Percentiles rank a stretch among this genome's conserved stretches.
Conservation (phyloP, 805 yeast genomes). For the Teunomyces atbi region DNA sequence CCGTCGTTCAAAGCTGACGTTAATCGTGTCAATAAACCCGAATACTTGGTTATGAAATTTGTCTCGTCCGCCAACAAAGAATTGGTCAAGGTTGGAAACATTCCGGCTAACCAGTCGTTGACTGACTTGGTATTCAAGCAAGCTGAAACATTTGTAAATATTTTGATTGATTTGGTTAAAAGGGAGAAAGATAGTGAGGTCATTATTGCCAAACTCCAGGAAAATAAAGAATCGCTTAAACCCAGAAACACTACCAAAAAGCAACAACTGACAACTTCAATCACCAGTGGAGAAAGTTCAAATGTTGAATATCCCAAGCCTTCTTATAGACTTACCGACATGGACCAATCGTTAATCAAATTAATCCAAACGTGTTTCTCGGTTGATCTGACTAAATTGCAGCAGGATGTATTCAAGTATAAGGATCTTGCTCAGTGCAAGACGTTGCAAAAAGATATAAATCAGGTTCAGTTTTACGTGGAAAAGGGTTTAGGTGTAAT, state of each 20-base stretch:
- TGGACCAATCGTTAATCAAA: conserved; percentile 45
- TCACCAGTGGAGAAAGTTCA: background rate
- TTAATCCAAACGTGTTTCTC: conserved; percentile 50
- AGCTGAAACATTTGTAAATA: conserved; percentile 34
- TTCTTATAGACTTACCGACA: conserved; percentile 52
- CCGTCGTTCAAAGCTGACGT: conserved; percentile 41
- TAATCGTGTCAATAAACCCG: conserved; percentile 31
- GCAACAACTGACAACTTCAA: conserved; percentile 2
- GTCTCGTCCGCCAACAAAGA: conserved; percentile 55
- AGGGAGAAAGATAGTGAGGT: conserved; percentile 38
- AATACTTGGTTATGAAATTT: conserved; percentile 51
- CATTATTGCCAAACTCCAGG: conserved; percentile 43
- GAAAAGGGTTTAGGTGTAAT: conserved; percentile 44
- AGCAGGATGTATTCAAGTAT: conserved; percentile 49
- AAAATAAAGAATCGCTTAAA: conserved; percentile 36
- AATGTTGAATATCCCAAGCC: conserved; percentile 38
- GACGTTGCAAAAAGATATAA: conserved; percentile 35
- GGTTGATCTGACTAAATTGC: conserved; percentile 48
- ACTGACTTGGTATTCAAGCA: conserved; percentile 35
- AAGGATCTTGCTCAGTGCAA: conserved; percentile 42
- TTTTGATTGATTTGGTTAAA: conserved; percentile 35
- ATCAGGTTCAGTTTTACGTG: conserved; percentile 31
- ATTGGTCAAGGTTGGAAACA: conserved; percentile 39
- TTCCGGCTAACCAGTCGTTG: conserved; percentile 27
- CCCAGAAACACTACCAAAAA: conserved; percentile 23